Base-by-base conservation (phyloP, 129 eudicot genomes). In the Deinandra increscens region DNA sequence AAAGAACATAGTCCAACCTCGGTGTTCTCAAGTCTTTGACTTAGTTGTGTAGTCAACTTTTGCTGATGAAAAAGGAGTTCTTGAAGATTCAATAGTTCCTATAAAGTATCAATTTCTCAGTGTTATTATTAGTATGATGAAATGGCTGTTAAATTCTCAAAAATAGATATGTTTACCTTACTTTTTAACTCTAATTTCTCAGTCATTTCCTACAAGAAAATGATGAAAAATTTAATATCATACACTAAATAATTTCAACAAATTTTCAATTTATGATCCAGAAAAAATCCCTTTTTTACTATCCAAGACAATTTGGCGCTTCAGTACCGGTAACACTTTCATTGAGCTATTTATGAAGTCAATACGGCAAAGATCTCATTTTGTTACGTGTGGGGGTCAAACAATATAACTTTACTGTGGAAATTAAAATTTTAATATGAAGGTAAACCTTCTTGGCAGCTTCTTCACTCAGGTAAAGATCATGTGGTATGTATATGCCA, bases 401-500 rank as follows among this genome's bases (percentile, higher is more conserved):
- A 54, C 61, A 54, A 54, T 54, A 54, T 4, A 56, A 13, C 39
- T 44, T 60, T 34, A 1, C 8, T 18, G 39, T 17, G 23, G 44
- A 13, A 61, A 50, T 43, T 43, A 20, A 63, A 14, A 7, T 55
- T 22, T 23, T 69, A 59, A 62, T 63, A 44, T 38, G 6, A 54
- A 55, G 18, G 66, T 23, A 59, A 58, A 83, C 92, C 88, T 86
- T 86, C 70, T 80, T 86, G 79, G 78, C 78, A 46, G 84, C 79
- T 78, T 83, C 88, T 74, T 86, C 88, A 9, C 31, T 76, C 23
- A 77, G 60, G 73, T 83, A 86, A 44, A 78, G 76, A 33, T 86
- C 91, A 14, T 55, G 76, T 20, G 91, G 84, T 67, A 83, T 69
- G 65, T 83, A 86, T 33, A 86, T 72, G 12, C 91, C 91, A 51